phyloP scores from a whole-genome alignment of 495 filamentous ascomycete genomes.

The Penicillium lagena region DNA sequence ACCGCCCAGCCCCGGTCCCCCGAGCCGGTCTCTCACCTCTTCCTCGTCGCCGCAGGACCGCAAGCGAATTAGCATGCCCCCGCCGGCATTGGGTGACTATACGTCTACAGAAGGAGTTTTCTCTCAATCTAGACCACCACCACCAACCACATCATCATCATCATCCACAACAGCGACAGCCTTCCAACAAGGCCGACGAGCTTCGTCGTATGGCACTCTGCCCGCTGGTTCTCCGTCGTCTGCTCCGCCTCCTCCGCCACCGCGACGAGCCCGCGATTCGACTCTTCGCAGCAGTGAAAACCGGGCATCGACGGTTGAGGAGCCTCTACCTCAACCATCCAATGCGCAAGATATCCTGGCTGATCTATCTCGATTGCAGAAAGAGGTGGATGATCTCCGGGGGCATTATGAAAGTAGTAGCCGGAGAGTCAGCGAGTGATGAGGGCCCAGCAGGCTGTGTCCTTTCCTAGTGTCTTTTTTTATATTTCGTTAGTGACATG shows the following conservation, averaged over 20 bases:
- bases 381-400: slow-evolving; percentile 65
- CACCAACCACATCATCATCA: neutral
- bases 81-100: slow-evolving; percentile 9
- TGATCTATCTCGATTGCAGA: slow-evolving; percentile 60
- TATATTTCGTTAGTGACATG: slow-evolving; percentile 1
- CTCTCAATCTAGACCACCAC: slow-evolving; percentile 2
- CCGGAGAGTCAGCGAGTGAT: slow-evolving; percentile 18
- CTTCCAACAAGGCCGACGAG: slow-evolving; percentile 9
- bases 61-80: slow-evolving; percentile 21
- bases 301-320: slow-evolving; percentile 13
- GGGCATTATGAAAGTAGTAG: slow-evolving; percentile 41
- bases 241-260: slow-evolving; percentile 56
- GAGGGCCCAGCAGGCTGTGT: slow-evolving; percentile 10
- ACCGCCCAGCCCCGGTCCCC: slow-evolving; percentile 28
- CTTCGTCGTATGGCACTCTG: slow-evolving; percentile 18
- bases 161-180: no score
- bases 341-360: slow-evolving; percentile 55
- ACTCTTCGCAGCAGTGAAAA: slow-evolving; percentile 42
- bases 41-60: slow-evolving; percentile 7
- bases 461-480: neutral
- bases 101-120: neutral
- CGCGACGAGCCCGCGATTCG: slow-evolving; percentile 49
- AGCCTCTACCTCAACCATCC: slow-evolving; percentile 21
- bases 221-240: slow-evolving; percentile 24
- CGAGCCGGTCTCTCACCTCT: slow-evolving; percentile 3